Evolutionary conservation across 768 basidiomycete species (phyloP), one percentile per base, ranked within the genome.

Genomic region (Leccinum barrowsii): DNA sequence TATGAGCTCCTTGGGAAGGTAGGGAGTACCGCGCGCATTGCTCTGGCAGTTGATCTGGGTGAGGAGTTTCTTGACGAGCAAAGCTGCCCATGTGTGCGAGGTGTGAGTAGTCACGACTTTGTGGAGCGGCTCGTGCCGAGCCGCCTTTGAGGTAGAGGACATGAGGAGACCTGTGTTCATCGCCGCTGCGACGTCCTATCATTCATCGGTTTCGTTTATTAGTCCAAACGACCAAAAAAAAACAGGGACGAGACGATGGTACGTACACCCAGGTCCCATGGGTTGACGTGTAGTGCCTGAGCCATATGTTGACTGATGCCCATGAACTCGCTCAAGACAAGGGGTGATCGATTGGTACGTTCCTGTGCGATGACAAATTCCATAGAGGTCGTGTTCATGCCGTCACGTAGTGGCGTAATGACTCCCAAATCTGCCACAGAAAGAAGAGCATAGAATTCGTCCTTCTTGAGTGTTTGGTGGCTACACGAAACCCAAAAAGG

Each of bases 381-480:
- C 94, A 97, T 96, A 53, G 87, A 89, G 0, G 95, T 97, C 13
- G 96, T 98, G 80, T 99, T 99, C 97, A 98, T 98, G 6, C 96
- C 97, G 69, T 99, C 96, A 34, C 96, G 85, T 7, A 98, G 80
- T 1, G 94, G 93, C 0, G 96, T 98, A 73, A 98, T 96, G 44
- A 98, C 87, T 15, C 89, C 96, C 12, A 98, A 81, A 70, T 98
- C 95, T 6, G 96, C 95, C 4, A 92, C 95, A 56, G 86, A 87
- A 37, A 99, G 78, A 12, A 99, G 81, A 0, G 94, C 96, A 74
- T 98, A 98, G 73, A 97, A 99, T 71, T 99, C 96, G 74, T 98
- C 94, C 73, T 94, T 92, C 73, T 96, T 96, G 67, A 99, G 85
- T 1, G 92, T 87, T 75, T 99, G 96, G 75, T 99, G 96, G 77